phyloP scores from a whole-genome alignment of 345 rosid species.

The Eucalyptus tenuipes region DNA sequence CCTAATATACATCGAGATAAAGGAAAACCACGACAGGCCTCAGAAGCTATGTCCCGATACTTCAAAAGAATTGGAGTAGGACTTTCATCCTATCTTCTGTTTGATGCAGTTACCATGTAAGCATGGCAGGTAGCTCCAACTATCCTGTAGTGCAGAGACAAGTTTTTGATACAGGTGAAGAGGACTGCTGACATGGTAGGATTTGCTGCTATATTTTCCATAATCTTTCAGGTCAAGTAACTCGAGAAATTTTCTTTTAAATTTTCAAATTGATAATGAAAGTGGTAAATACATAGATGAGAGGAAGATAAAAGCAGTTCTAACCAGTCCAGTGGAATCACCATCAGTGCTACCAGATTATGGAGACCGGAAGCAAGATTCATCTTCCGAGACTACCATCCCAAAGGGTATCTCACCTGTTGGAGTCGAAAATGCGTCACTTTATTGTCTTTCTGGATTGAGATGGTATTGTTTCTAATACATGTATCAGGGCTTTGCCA shows the following conservation, averaged over 20 bases:
- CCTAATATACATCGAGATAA: too few species aligned
- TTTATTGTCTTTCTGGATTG: neutral
- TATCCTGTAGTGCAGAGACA: rapidly evolving
- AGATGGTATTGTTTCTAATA: neutral
- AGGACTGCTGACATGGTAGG: neutral
- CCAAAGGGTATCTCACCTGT: too few species aligned
- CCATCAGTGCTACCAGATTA: neutral
- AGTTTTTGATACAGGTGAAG: neutral
- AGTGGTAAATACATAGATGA: neutral
- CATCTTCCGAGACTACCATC: neutral
- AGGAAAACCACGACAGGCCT: too few species aligned
- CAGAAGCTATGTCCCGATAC: too few species aligned
- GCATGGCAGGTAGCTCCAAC: neutral
- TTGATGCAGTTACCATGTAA: neutral
- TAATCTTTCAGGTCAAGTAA: neutral
- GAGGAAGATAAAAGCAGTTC: neutral
- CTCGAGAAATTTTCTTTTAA: neutral
- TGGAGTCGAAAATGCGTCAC: too few species aligned
- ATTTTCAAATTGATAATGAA: neutral
- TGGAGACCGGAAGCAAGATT: neutral
- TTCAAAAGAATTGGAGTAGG: too few species aligned
- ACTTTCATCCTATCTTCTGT: too few species aligned
- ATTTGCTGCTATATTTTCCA: neutral
- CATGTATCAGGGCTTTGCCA: neutral
- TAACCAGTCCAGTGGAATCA: neutral